A percentile compares a stretch with the other conserved stretches of the same genome.
These are phyloP conservation scores for Candida insectorum DNA, from an alignment of 805 yeast species.

Conservation along the genomic window DNA sequence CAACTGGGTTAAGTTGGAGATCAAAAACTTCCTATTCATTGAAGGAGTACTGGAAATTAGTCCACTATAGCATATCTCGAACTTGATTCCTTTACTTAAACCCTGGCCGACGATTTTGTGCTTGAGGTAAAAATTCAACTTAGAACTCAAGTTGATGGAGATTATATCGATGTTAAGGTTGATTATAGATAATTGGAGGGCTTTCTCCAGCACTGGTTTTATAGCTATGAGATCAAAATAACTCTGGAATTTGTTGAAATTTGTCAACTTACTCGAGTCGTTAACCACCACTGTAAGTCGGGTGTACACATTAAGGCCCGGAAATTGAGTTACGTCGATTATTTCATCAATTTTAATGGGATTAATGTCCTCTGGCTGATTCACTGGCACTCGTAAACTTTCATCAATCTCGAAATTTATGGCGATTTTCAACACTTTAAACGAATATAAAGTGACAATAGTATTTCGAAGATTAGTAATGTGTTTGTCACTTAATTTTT, in stretches of 20 bases:
- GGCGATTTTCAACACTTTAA: slow-evolving; percentile 78
- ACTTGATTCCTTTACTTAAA: slow-evolving; percentile 72
- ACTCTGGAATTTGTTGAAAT: slow-evolving; percentile 43
- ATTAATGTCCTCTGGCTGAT: slow-evolving; percentile 41
- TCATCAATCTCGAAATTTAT: slow-evolving; percentile 61
- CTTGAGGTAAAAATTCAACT: slow-evolving; percentile 72
- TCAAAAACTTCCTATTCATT: slow-evolving; percentile 52
- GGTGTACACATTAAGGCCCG: slow-evolving; percentile 48
- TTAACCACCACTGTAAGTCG: slow-evolving; percentile 74
- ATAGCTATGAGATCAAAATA: slow-evolving; percentile 79
- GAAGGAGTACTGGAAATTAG: slow-evolving; percentile 39
- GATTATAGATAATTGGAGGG: slow-evolving; percentile 69
- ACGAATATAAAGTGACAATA: slow-evolving; percentile 48
- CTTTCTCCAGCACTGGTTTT: slow-evolving; percentile 75
- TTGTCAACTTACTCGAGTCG: slow-evolving; percentile 75
- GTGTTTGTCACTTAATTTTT: slow-evolving; percentile 38
- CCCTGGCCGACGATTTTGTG: slow-evolving; percentile 86
- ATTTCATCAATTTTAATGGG: slow-evolving; percentile 40
- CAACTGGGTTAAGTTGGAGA: slow-evolving; percentile 69
- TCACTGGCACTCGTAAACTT: slow-evolving; percentile 49
- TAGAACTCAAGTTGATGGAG: slow-evolving; percentile 61
- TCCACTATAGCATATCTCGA: slow-evolving; percentile 72
- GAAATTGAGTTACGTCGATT: slow-evolving; percentile 18
- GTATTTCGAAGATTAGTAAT: slow-evolving; percentile 45
- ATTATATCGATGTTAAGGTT: slow-evolving; percentile 79